Evolutionary conservation across 2,329 filamentous ascomycete species (phyloP), one percentile per base, ranked within the genome.

Genomic region (Botrytis cinerea): DNA sequence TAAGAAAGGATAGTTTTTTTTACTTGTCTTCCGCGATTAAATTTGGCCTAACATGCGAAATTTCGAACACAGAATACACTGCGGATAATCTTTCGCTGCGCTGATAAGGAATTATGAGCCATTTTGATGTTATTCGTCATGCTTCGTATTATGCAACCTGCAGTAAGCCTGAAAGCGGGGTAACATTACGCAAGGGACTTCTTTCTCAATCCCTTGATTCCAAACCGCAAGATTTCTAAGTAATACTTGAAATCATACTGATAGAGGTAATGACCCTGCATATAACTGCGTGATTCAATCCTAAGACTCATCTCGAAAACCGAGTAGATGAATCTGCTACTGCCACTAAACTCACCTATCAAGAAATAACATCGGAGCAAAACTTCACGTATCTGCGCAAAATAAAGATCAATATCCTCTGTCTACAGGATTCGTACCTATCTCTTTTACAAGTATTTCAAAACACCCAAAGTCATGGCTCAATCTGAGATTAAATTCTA

Each of bases 401-500:
- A 54, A 14, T 28, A 54, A 46, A 54, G 25, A 54, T 16, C 32
- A 25, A 22, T 38, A 22, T 14, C 32, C 22, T 38, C 12, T 38
- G 4, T 38, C 59, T 14, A 14, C 20, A 22, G 32, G 32, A 61
- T 61, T 8, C 2, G 12, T 25, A n/a, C 38, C 16, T n/a, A 63
- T 45, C 43, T 14, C 45, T 22, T 32, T 45, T 9, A 8, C 51
- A 28, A 54, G 14, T 28, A 18, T n/a, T 10, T 7, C 25, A 18
- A 28, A 28, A 43, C 5, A 38, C 38, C 18, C 14, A 28, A 8
- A 22, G n/a, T 32, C 43, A 46, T 64, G 43, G 20, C n/a, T 64
- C 40, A 64, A 35, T 61, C 76, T 22, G 48, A 73, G 14, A 75
- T 80, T 40, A 79, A 77, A 73, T 75, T 81, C 48, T 82, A 78